Evolutionary conservation across 768 basidiomycete species (phyloP), one percentile per base, ranked within the genome.

Genomic region (Mycena crocata): DNA sequence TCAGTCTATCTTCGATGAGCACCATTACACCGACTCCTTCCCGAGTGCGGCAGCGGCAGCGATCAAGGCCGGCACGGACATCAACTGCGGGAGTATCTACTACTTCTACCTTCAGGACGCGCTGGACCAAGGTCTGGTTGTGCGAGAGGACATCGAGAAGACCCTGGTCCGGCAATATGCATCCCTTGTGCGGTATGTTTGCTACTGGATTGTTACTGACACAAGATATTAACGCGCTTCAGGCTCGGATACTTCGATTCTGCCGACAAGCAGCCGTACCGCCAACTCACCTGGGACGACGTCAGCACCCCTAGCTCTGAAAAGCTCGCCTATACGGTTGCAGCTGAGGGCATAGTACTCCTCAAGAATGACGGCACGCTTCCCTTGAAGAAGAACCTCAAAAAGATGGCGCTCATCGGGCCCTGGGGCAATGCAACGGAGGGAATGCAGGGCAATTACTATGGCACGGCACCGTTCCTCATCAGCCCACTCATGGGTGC

Each of bases 331-430:
- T 77, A 85, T 69, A 79, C 80, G 50, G 87, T 85, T 23, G 87
- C 87, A 3, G 75, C 83, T 5, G 85, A 88, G 70, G 86, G 87
- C 30, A 82, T 88, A 5, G 87, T 89, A 15, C 79, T 91, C 8
- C 77, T 91, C 19, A 90, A 91, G 80, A 92, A 90, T 70, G 87
- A 89, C 57, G 85, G 84, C 5, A 84, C 82, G 10, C 78, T 92
- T 6, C 90, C 90, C 3, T 78, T 91, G 49, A 79, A 81, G 23
- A 72, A 75, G 3, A 78, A 76, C 1, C 75, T 84, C 57, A 86
- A 83, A 61, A 86, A 80, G 21, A 73, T 92, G 35, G 89, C 87
- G 15, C 72, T 91, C 42, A 81, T 90, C 58, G 90, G 90, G 1
- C 87, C 87, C 5, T 87, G 82, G 82, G 85, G 82, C 3, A 86